Percentiles rank a stretch among this genome's conserved stretches.
Evolutionary conservation across 768 basidiomycete species (phyloP).

Genomic region (Galerina marginata): DNA sequence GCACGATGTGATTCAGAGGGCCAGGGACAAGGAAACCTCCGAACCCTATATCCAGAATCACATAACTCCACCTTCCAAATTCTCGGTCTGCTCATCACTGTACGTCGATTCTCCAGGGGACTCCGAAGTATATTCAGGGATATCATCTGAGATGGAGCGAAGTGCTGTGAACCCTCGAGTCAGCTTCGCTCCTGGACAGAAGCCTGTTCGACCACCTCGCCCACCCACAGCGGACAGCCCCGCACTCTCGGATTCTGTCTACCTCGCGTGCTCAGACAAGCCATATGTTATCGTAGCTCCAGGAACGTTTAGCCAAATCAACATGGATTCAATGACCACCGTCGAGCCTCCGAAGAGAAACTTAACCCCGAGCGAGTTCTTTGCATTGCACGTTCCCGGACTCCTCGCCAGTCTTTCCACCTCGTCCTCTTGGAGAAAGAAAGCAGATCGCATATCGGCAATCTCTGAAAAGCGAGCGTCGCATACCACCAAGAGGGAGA

Average conservation of each 20-base stretch:
- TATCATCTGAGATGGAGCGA: conserved; percentile 6
- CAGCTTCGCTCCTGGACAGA: conserved; percentile 3
- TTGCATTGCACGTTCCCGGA: conserved; percentile 21
- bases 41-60: not conserved
- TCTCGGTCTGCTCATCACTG: conserved; percentile 25
- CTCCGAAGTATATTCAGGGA: conserved; percentile 11
- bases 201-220: conserved; percentile 28
- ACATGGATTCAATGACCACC: not conserved
- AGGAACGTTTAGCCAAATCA: conserved; percentile 13
- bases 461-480: not conserved
- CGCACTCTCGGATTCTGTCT: conserved; percentile 31
- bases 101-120: conserved; percentile 16
- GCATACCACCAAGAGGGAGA: not conserved
- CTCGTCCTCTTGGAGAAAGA: not conserved
- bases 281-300: conserved; percentile 28
- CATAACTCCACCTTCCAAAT: conserved; percentile 11
- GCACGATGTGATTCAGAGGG: not conserved
- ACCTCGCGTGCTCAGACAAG: conserved; percentile 29
- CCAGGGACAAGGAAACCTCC: not conserved
- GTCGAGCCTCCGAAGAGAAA: conserved; percentile 14
- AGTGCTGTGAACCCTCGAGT: conserved; percentile 4
- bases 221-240: conserved; percentile 35
- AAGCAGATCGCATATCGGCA: not conserved
- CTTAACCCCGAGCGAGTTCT: conserved; percentile 28
- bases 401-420: conserved; percentile 10